These are phyloP conservation scores for Sarocladium brachiariae DNA, from an alignment of 2,329 filamentous ascomycete genomes.

Conservation along the genomic window DNA sequence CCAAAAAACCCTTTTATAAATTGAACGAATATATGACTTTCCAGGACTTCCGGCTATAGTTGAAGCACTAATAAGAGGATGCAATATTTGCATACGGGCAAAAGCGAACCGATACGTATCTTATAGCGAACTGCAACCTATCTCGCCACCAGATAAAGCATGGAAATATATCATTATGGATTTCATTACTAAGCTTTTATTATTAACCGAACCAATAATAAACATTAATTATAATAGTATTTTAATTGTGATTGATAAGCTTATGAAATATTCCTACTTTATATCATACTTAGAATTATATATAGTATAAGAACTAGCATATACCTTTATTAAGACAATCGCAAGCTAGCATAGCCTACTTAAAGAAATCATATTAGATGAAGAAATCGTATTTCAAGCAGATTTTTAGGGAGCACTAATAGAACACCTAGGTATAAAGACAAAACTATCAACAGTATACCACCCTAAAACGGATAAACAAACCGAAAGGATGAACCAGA, in stretches of 20 bases:
- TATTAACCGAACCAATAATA: background rate
- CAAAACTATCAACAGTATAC: background rate
- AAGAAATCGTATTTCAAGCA: background rate
- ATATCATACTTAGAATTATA: background rate
- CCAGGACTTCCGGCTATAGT: background rate
- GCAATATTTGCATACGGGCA: background rate
- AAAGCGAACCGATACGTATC: slow-evolving; percentile 12
- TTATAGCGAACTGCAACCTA: slow-evolving; percentile 11
- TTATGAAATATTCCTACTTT: too few relatives aligned
- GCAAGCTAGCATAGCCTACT: background rate
- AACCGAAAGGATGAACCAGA: background rate
- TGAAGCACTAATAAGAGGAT: background rate
- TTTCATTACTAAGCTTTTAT: background rate
- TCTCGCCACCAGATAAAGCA: slow-evolving; percentile 11
- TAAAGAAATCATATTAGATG: background rate
- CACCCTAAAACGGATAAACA: background rate
- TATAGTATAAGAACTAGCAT: background rate
- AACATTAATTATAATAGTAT: slow-evolving; percentile 1
- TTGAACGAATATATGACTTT: background rate
- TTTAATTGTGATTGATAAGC: background rate
- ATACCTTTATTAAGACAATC: background rate
- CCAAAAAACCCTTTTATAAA: too few relatives aligned
- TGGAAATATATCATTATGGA: slow-evolving; percentile 7
- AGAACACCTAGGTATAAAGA: background rate
- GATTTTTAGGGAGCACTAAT: background rate